Conservation (phyloP, 192 early-diverging fungal genomes). For the Coemansia sp. region DNA sequence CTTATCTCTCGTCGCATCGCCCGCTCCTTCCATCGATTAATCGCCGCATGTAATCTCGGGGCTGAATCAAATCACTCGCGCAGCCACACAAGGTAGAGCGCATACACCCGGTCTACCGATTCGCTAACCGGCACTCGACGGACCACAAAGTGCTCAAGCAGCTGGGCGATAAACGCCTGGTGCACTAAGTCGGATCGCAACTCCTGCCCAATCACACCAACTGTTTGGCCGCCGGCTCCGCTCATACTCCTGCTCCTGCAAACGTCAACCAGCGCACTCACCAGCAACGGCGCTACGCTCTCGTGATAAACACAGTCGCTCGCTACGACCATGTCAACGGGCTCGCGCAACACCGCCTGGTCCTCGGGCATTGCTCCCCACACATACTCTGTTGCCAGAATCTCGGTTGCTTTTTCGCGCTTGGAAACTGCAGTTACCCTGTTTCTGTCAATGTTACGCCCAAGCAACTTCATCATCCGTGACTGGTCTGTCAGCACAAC, state of each 20-base stretch:
- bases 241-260: slow-evolving; percentile 13
- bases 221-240: slow-evolving; percentile 6
- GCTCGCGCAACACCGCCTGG: slow-evolving; percentile 10
- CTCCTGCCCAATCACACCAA: slow-evolving; percentile 42
- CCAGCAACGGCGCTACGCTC: slow-evolving; percentile 33
- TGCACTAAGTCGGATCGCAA: slow-evolving; percentile 51
- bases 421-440: background rate
- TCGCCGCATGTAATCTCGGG: too few species aligned
- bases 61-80: background rate
- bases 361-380: slow-evolving; percentile 33
- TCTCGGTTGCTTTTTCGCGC: background rate
- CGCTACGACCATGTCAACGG: slow-evolving; percentile 33
- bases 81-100: slow-evolving; percentile 38
- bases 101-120: slow-evolving; percentile 11
- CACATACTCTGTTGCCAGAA: slow-evolving; percentile 31
- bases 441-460: slow-evolving; percentile 21
- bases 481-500: slow-evolving; percentile 42
- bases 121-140: slow-evolving; percentile 29
- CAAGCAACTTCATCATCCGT: slow-evolving; percentile 32
- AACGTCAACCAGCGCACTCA: slow-evolving; percentile 19
- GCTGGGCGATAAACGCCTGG: slow-evolving; percentile 26
- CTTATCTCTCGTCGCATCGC: too few species aligned
- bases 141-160: slow-evolving; percentile 30
- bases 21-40: too few species aligned
- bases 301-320: slow-evolving; percentile 53